Percentiles rank a stretch among this genome's conserved stretches.
phyloP scores from a whole-genome alignment of 169 alveolate genomes.

The Plasmodium vivax region DNA sequence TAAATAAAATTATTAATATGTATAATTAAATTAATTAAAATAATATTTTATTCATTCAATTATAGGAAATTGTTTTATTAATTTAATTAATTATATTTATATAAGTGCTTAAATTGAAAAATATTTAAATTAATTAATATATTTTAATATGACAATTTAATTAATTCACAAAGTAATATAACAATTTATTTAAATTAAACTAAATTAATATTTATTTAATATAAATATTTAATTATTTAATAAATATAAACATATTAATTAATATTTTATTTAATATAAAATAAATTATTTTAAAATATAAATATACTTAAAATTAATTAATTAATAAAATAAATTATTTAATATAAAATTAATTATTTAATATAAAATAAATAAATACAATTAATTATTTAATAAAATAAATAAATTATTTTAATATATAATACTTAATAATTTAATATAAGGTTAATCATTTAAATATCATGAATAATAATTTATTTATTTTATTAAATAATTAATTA shows the following conservation, averaged over 20 bases:
- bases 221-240: background rate
- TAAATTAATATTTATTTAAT: background rate
- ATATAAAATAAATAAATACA: background rate
- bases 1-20: background rate
- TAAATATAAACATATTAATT: background rate
- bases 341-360: background rate
- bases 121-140: background rate
- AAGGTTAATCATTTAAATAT: background rate
- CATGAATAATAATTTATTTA: background rate
- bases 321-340: background rate
- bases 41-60: background rate
- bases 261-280: no score
- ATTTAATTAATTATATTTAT: background rate
- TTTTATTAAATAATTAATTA: background rate
- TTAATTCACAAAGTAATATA: background rate
- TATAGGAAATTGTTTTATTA: background rate
- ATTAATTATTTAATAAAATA: background rate
- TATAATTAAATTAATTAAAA: background rate
- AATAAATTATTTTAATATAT: no score
- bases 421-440: background rate
- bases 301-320: no score
- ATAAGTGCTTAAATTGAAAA: background rate
- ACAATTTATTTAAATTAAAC: background rate
- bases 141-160: background rate
- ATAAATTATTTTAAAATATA: no score